A percentile compares a stretch with the other conserved stretches of the same genome.
These are phyloP conservation scores for Begonia masoniana DNA, from an alignment of 306 rosid genomes.

Conservation along the genomic window DNA sequence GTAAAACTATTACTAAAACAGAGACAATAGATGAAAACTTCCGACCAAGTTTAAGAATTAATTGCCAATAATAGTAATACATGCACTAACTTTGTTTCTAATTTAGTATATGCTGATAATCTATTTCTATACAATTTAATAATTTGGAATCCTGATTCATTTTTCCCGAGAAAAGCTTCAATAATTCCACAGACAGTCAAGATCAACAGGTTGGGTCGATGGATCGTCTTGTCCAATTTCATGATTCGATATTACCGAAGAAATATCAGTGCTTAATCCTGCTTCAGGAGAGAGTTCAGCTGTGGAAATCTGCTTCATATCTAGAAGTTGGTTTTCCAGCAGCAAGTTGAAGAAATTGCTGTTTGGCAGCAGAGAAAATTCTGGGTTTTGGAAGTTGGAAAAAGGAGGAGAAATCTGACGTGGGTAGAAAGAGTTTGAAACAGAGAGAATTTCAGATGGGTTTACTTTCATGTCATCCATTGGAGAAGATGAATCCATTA, in stretches of 20 bases:
- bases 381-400: constrained; percentile 11
- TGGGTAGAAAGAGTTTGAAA: constrained; percentile 20
- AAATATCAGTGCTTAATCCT: constrained; percentile 38
- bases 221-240: constrained; percentile 32
- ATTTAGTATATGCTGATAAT: too few species aligned
- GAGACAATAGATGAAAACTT: too few species aligned
- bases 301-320: constrained; percentile 41
- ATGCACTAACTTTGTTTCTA: too few species aligned
- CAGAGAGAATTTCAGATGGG: constrained; percentile 19
- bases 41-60: too few species aligned
- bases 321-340: not conserved
- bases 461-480: constrained; percentile 27
- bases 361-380: constrained; percentile 31
- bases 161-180: constrained; percentile 2
- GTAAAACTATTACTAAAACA: too few species aligned
- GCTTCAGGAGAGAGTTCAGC: constrained; percentile 53
- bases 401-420: constrained; percentile 10
- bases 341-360: constrained; percentile 4
- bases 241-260: constrained; percentile 43
- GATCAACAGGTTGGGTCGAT: constrained; percentile 26
- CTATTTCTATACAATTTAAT: too few species aligned
- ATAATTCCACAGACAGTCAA: constrained; percentile 45
- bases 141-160: too few species aligned
- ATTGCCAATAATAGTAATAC: too few species aligned
- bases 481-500: constrained; percentile 63